phyloP scores from a whole-genome alignment of 2,329 filamentous ascomycete species.

The Drechslera avenae region DNA sequence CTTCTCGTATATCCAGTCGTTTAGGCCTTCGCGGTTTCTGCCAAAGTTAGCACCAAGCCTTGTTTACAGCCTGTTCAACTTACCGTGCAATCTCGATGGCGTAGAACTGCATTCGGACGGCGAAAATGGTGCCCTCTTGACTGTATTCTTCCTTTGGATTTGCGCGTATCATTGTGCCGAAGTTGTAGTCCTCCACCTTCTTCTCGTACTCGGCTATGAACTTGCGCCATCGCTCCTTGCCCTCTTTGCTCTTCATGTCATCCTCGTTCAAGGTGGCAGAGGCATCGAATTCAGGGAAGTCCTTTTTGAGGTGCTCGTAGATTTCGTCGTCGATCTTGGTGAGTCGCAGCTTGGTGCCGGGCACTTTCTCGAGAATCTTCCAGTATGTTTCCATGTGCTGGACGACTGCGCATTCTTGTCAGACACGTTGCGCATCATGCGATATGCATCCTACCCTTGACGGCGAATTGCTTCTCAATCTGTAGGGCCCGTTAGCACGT shows the following conservation, averaged over 20 bases:
- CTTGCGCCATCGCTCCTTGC: constrained; percentile 92
- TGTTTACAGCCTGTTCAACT: constrained; percentile 25
- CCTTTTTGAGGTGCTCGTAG: constrained; percentile 80
- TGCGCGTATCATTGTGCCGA: constrained; percentile 87
- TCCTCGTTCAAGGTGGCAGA: constrained; percentile 82
- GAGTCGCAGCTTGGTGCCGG: constrained; percentile 84
- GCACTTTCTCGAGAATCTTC: constrained; percentile 89
- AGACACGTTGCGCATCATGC: constrained; percentile 10
- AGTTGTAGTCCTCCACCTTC: constrained; percentile 96
- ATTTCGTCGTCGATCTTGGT: constrained; percentile 97
- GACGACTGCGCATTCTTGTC: constrained; percentile 62
- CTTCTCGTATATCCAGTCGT: constrained; percentile 96
- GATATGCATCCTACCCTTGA: constrained; percentile 69
- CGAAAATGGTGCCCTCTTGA: constrained; percentile 89
- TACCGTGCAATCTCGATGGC: constrained; percentile 75
- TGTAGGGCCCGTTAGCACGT: constrained; percentile 49
- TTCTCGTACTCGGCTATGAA: constrained; percentile 96
- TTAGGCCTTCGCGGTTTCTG: constrained; percentile 83
- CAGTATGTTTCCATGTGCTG: constrained; percentile 98
- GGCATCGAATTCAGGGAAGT: constrained; percentile 93
- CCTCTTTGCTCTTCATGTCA: constrained; percentile 94
- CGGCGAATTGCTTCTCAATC: constrained; percentile 99
- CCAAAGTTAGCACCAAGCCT: constrained; percentile 22
- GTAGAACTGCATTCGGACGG: constrained; percentile 82
- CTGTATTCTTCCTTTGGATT: constrained; percentile 83